Conservation (phyloP, 331 rosid genomes). For the Pyrus hybrid region DNA sequence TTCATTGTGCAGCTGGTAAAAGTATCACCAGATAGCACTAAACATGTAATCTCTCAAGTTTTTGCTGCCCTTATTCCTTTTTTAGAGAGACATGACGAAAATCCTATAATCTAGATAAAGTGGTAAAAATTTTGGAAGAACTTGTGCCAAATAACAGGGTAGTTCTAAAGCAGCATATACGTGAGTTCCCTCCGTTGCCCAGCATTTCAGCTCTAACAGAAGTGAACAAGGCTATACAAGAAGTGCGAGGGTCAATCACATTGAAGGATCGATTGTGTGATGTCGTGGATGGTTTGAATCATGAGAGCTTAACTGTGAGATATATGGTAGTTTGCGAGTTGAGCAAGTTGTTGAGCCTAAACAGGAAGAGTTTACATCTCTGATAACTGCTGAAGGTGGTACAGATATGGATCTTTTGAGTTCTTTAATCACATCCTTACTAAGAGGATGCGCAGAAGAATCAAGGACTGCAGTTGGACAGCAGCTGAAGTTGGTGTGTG, state of each 20-base stretch:
- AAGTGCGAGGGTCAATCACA: constrained; percentile 78
- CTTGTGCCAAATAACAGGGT: constrained; percentile 62
- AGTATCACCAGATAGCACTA: constrained; percentile 79
- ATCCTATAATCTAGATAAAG: constrained; percentile 57
- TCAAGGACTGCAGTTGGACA: constrained; percentile 81
- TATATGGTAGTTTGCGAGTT: constrained; percentile 85
- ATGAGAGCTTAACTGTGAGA: constrained; percentile 88
- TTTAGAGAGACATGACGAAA: constrained; percentile 71
- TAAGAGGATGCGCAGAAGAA: constrained; percentile 90
- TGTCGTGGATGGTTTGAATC: constrained; percentile 82
- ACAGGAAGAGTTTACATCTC: constrained; percentile 64
- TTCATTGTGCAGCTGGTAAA: constrained; percentile 68
- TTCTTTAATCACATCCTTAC: constrained; percentile 68
- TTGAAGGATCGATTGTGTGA: constrained; percentile 74
- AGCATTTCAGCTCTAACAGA: constrained; percentile 60
- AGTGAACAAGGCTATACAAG: constrained; percentile 75
- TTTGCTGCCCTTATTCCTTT: constrained; percentile 96
- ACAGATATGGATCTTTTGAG: constrained; percentile 81
- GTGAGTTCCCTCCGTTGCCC: constrained; percentile 87
- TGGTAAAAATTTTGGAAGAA: constrained; percentile 73
- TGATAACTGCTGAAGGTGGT: constrained; percentile 69
- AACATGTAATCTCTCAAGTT: constrained; percentile 87
- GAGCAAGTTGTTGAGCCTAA: constrained; percentile 73
- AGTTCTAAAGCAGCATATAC: constrained; percentile 58
- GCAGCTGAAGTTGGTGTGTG: constrained; percentile 87